These are phyloP conservation scores for Phytophthora ohioensis DNA, from an alignment of 352 stramenopile species.

Conservation along the genomic window DNA sequence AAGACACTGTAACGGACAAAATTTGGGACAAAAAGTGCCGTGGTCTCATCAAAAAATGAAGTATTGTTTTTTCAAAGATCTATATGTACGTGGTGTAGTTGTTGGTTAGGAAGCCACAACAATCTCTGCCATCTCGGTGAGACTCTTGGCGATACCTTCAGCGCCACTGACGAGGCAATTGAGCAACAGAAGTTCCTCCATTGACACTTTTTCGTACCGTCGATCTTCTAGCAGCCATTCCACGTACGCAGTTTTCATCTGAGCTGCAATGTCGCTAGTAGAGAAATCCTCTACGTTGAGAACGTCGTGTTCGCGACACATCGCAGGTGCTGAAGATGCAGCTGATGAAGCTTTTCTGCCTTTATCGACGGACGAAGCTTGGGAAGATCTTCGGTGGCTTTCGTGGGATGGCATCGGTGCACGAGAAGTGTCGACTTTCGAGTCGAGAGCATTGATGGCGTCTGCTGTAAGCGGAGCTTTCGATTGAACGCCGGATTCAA, in stretches of 20 bases:
- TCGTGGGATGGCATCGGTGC: conserved; percentile 17
- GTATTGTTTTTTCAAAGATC: conserved; percentile 9
- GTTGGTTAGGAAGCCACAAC: conserved; percentile 18
- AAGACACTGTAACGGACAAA: conserved; percentile 42
- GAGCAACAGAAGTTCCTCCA: conserved; percentile 36
- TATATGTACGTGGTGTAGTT: conserved; percentile 1
- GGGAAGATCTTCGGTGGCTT: conserved; percentile 21
- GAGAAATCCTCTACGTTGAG: conserved; percentile 38
- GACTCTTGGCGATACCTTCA: conserved; percentile 36
- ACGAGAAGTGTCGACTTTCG: conserved; percentile 28
- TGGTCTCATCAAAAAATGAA: conserved; percentile 18
- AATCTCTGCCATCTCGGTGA: conserved; percentile 35
- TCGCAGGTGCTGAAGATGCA: conserved; percentile 24
- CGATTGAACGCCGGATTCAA: conserved; percentile 4
- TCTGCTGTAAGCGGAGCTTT: conserved; percentile 21
- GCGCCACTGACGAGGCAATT: conserved; percentile 39
- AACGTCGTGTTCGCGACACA: conserved; percentile 35
- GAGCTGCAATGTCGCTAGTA: conserved; percentile 28
- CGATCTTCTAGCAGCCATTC: conserved; percentile 38
- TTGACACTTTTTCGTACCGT: conserved; percentile 39
- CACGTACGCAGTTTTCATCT: conserved; percentile 40
- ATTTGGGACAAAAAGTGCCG: background rate
- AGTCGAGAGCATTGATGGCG: conserved; percentile 4
- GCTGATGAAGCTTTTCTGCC: conserved; percentile 26
- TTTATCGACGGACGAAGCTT: conserved; percentile 34